Evolutionary conservation across 371 early-diverging fungal genomes (phyloP).

Genomic region (Actinomortierella ambigua): DNA sequence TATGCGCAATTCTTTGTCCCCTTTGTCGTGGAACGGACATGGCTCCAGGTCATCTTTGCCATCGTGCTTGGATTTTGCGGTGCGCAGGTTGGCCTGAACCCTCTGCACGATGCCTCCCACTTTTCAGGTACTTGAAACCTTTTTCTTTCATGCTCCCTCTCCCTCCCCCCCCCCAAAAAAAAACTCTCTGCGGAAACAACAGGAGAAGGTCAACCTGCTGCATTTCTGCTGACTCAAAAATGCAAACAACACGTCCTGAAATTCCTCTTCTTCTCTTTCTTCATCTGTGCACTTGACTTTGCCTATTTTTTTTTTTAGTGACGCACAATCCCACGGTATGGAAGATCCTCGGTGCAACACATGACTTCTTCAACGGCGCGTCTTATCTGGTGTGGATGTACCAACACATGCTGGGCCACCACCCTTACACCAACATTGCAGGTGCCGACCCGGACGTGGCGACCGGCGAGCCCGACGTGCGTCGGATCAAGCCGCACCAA

Average conservation of each 20-base stretch:
- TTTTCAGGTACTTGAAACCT: constrained; percentile 44
- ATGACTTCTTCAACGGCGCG: constrained; percentile 63
- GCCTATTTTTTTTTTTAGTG: constrained; percentile 22
- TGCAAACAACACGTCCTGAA: too few species aligned
- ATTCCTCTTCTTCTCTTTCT: too few species aligned
- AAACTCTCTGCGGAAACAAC: too few species aligned
- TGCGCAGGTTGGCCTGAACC: constrained; percentile 59
- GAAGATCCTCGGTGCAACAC: constrained; percentile 58
- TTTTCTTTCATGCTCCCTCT: too few species aligned
- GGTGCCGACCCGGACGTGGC: constrained; percentile 62
- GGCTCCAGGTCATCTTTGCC: constrained; percentile 49
- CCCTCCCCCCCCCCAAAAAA: too few species aligned
- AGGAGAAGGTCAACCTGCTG: too few species aligned
- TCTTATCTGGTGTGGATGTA: constrained; percentile 62
- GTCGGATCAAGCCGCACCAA: constrained; percentile 57
- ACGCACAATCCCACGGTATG: constrained; percentile 58
- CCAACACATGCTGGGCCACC: constrained; percentile 66
- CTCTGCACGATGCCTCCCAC: constrained; percentile 63
- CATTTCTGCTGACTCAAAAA: too few species aligned
- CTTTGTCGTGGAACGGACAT: constrained; percentile 41
- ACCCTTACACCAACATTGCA: constrained; percentile 64
- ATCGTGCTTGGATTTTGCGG: constrained; percentile 54
- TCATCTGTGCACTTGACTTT: too few species aligned
- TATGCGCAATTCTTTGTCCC: constrained; percentile 50
- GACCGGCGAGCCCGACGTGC: constrained; percentile 56